Conservation (phyloP, 176 grass and related monocot genomes). For the Pontederia crassipes region DNA sequence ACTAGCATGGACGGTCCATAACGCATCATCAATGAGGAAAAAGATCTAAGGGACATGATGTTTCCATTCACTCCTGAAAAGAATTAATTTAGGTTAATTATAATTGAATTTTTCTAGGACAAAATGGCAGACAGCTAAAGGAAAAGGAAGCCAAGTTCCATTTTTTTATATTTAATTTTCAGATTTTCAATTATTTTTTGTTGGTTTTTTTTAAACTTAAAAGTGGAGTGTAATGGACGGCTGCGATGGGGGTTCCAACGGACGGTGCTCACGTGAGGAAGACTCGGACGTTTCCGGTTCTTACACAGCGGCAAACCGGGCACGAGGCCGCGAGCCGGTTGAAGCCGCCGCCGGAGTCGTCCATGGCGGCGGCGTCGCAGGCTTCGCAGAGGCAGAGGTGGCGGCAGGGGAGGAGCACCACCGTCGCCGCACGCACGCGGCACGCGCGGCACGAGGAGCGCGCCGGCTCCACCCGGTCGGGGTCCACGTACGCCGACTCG, state of each 20-base stretch:
- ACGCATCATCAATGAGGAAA: too few relatives aligned
- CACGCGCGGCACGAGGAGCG: slow-evolving; percentile 14
- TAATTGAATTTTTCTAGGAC: too few relatives aligned
- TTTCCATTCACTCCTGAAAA: too few relatives aligned
- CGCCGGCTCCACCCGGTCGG: neutral
- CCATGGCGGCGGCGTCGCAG: slow-evolving; percentile 1
- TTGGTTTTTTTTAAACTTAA: too few relatives aligned
- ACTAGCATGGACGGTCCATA: too few relatives aligned
- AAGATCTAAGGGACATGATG: too few relatives aligned
- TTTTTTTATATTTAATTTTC: too few relatives aligned
- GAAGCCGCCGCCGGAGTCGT: too few relatives aligned
- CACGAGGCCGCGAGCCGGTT: neutral
- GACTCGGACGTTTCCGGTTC: slow-evolving; percentile 6
- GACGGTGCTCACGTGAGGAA: neutral
- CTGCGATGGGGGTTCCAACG: neutral
- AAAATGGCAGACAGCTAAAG: too few relatives aligned
- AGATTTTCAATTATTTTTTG: too few relatives aligned
- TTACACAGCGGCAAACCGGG: slow-evolving; percentile 1
- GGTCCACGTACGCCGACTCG: slow-evolving; percentile 3
- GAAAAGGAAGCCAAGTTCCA: too few relatives aligned
- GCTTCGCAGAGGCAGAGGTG: slow-evolving; percentile 13
- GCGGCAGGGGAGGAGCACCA: slow-evolving; percentile 16
- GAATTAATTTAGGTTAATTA: too few relatives aligned
- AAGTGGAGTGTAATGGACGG: neutral
- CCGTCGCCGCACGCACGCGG: neutral